Conservation (phyloP, 176 grass and related monocot genomes). For the Canna indica region DNA sequence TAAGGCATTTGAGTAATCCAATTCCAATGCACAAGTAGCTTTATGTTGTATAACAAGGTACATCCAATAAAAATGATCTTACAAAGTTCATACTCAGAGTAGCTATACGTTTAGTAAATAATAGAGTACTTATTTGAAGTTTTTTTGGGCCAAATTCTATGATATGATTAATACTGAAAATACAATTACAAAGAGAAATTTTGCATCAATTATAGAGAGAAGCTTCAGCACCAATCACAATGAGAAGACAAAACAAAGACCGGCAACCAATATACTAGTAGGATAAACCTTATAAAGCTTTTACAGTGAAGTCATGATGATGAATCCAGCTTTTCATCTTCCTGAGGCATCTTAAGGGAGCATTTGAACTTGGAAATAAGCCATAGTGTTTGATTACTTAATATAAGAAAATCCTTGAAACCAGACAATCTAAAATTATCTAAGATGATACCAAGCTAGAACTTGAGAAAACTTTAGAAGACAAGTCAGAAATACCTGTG, state of each 20-base stretch:
- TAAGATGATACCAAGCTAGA: background rate
- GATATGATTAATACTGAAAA: background rate
- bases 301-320: background rate
- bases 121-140: background rate
- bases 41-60: no score
- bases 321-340: background rate
- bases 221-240: no score
- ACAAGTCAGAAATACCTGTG: constrained; percentile 42
- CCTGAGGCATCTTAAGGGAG: background rate
- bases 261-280: no score
- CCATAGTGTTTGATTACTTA: no score
- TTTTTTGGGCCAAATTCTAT: background rate
- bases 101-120: no score
- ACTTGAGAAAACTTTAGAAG: background rate
- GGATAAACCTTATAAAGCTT: no score
- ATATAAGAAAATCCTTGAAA: background rate
- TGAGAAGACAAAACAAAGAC: no score
- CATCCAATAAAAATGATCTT: no score
- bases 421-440: background rate
- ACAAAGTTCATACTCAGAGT: no score
- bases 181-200: background rate
- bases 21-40: background rate
- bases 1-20: background rate
- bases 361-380: background rate
- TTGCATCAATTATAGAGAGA: background rate